Conservation (phyloP, 2,329 filamentous ascomycete species). For the Penicillium griseofulvum region DNA sequence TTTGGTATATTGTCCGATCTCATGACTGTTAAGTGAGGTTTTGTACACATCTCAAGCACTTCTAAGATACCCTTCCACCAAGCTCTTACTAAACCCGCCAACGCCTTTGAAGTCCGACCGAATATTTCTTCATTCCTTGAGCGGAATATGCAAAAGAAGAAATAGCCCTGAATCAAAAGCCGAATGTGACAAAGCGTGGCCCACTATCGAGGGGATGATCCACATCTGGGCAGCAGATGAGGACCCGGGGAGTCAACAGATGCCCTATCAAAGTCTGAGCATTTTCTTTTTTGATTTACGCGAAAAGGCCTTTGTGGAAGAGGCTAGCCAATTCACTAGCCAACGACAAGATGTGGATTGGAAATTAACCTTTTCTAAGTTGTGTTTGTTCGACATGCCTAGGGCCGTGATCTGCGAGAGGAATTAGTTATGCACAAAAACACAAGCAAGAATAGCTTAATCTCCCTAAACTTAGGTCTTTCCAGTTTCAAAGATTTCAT, state of each 20-base stretch:
- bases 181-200: not conserved
- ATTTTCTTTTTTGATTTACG: not conserved
- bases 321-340: not conserved
- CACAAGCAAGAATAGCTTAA: not conserved
- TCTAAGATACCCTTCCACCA: conserved; percentile 13
- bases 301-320: not conserved
- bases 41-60: not conserved
- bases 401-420: not conserved
- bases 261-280: not conserved
- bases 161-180: not conserved
- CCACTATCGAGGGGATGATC: not conserved
- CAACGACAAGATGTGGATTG: not conserved
- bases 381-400: not conserved
- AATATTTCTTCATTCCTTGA: conserved; percentile 13
- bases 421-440: conserved; percentile 1
- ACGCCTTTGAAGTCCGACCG: conserved; percentile 12
- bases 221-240: not conserved
- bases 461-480: not conserved
- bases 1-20: too few relatives aligned
- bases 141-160: not conserved
- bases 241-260: not conserved
- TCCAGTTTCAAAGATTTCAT: not conserved
- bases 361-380: not conserved
- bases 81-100: conserved; percentile 11
- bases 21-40: too few relatives aligned